A percentile compares a stretch with the other conserved stretches of the same genome.
Evolutionary conservation across 441 rosid genomes (phyloP).

Genomic region (Heliophila coronopifolia): DNA sequence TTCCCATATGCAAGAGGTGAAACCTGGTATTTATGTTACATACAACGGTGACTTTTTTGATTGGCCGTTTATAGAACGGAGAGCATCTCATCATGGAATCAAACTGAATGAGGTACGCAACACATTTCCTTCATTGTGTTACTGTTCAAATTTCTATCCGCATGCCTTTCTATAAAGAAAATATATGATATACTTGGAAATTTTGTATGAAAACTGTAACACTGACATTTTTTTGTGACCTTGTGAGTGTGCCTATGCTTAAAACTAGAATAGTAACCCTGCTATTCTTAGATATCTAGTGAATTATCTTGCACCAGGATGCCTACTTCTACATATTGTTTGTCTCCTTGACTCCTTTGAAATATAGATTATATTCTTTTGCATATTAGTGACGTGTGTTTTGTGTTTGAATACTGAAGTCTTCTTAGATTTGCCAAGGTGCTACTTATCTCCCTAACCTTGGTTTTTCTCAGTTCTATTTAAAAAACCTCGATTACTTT

Average conservation of each 20-base stretch:
- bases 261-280: constrained; percentile 3
- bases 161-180: background rate
- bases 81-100: constrained; percentile 83
- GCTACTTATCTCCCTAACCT: constrained; percentile 3
- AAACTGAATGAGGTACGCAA: constrained; percentile 76
- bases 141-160: constrained; percentile 3
- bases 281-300: constrained; percentile 1
- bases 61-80: constrained; percentile 95
- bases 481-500: background rate
- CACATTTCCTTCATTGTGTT: constrained; percentile 17
- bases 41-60: constrained; percentile 96
- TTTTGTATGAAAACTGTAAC: constrained; percentile 4
- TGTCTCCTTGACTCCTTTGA: background rate
- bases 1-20: constrained; percentile 89
- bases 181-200: constrained; percentile 7
- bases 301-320: background rate
- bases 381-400: constrained; percentile 16
- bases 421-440: constrained; percentile 17
- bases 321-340: constrained; percentile 10
- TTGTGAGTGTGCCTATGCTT: constrained; percentile 15
- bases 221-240: constrained; percentile 5
- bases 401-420: constrained; percentile 3
- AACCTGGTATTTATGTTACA: constrained; percentile 95
- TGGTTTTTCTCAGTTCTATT: constrained; percentile 6
- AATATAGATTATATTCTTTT: constrained; percentile 1